These are phyloP conservation scores for Penicillium sp. DNA, from an alignment of 2,329 filamentous ascomycete genomes.

Conservation along the genomic window DNA sequence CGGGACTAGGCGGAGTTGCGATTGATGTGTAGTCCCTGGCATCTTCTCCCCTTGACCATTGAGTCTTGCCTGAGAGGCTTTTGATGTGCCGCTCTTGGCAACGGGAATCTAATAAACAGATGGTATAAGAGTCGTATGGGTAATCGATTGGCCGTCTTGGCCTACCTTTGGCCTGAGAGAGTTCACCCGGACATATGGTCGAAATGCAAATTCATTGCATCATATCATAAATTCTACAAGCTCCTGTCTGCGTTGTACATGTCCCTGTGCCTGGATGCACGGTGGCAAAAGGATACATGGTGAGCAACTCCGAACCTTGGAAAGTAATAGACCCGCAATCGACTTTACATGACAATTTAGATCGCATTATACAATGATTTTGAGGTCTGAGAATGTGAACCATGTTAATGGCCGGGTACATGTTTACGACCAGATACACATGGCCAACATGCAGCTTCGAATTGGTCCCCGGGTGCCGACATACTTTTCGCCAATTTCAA, in stretches of 20 bases:
- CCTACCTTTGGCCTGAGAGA: not conserved
- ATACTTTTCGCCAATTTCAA: not conserved
- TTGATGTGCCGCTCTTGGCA: not conserved
- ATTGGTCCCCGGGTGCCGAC: not conserved
- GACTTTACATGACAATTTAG: no score
- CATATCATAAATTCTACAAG: no score
- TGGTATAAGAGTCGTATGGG: not conserved
- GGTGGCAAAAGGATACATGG: not conserved
- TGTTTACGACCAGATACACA: no score
- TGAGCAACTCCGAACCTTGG: not conserved
- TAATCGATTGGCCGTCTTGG: not conserved
- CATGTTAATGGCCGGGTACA: no score
- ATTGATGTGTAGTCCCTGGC: not conserved
- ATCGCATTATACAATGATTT: no score
- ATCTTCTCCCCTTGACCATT: not conserved
- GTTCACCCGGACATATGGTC: not conserved
- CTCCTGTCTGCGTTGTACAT: no score
- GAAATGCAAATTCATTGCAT: not conserved
- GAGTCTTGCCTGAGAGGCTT: not conserved
- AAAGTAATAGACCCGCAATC: not conserved
- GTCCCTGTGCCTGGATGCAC: not conserved
- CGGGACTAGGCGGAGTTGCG: not conserved
- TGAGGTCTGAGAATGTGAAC: no score
- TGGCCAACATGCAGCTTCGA: not conserved
- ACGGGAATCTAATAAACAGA: not conserved